Base-by-base conservation (phyloP, 306 rosid genomes). In the Begonia peltatifolia region DNA sequence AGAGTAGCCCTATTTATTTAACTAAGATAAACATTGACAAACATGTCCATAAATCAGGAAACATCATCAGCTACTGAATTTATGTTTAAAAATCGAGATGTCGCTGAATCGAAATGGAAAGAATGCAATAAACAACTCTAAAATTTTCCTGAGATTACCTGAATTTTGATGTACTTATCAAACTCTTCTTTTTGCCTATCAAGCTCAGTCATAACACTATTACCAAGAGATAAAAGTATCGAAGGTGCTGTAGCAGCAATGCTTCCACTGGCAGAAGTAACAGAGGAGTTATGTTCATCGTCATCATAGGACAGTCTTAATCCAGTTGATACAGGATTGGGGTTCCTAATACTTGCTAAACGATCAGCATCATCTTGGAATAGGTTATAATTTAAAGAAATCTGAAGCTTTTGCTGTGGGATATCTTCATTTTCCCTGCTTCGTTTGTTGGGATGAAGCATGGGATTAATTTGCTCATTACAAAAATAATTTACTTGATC, bases 251-350 rank as follows among this genome's bases (percentile, higher is more conserved):
- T 54, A 9, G 72, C 77, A 10, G 81, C 61, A 73, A 89, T 77
- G 68, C 90, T 85, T 70, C 94, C 94, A 72, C 95, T 89, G 0
- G 87, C 94, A 46, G 95, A 82, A 62, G 95, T 89, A 51, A 89
- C 95, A 52, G 94, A 71, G 46, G 97, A 89, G 75, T 85, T 80
- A 17, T 66, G 97, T 58, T 89, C 95, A 69, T 89, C 97, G 47
- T 84, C 94, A 63, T 89, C 97, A 50, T 78, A 89, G 1, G 95
- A 82, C 61, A 89, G 76, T 69, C 90, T 76, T 62, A 89, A 78
- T 51, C 97, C 97, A 12, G 95, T 89, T 52, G 95, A 89, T 17
- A 89, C 95, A 15, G 82, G 74, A 16, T 84, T 80, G 14, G 78
- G 84, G 54, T 82, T 88, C 12, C 78, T 87, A 70, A 84, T 73